Base-by-base conservation (phyloP, 192 early-diverging fungal genomes). In the Geosiphon pyriformis region DNA sequence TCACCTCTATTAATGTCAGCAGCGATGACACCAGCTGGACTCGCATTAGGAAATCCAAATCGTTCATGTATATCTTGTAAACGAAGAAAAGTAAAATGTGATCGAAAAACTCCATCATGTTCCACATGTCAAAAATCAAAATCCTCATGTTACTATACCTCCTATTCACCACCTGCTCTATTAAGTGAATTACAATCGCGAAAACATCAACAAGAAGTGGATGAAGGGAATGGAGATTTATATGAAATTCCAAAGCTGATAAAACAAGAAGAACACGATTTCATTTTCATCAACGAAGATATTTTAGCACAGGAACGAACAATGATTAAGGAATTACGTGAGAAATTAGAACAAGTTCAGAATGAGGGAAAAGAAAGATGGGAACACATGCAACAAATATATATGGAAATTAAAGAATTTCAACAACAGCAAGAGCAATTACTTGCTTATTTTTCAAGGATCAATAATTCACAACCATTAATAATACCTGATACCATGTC, bases 41-140 rank as follows among this genome's bases (percentile, higher is more conserved):
- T n/a, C n/a, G n/a, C n/a, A n/a, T 46, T 67, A 8, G 65, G 65
- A 1, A 27, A 57, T 67, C 54, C 65, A 47, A 67, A 67, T 57
- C 65, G 65, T 29, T 55, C 54, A 15, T 67, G 65, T 11, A 35
- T 25, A 0, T 32, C 27, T 20, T 67, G 53, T 27, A 67, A 67
- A 4, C 37, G 46, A 27, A 37, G 65, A 46, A 67, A 67, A 32
- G 65, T 67, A 10, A 57, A 67, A 57, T 67, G 65, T 11, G 65
- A 67, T 57, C 47, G 65, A 46, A 57, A 57, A 6, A 48, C 42
- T n/a, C 65, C 65, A 4, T 55, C 65, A 2, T 67, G 65, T 3
- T 25, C 65, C 0, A 34, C 65, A 10, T 67, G 65, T 29, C 4
- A 7, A 37, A 67, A 67, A 15, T 67, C 65, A n/a, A 67, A 67